Conservation (phyloP, 179 eudicot genomes). For the Camellia oleifera region DNA sequence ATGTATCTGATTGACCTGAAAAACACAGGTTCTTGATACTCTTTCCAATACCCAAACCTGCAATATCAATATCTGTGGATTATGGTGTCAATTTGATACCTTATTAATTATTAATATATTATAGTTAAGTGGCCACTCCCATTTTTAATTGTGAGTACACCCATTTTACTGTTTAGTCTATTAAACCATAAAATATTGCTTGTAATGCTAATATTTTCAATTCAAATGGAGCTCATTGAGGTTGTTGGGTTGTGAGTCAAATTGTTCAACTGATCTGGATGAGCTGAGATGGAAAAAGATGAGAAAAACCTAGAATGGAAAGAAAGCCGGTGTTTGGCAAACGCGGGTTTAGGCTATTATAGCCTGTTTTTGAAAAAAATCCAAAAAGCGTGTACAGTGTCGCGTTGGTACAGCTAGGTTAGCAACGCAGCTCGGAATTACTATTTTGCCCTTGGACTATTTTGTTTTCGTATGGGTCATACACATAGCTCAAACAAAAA, state of each 20-base stretch:
- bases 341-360: too few species aligned
- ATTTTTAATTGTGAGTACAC: neutral
- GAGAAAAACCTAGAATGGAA: neutral
- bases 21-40: too few species aligned
- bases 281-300: neutral
- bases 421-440: too few species aligned
- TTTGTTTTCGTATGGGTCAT: too few species aligned
- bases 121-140: neutral
- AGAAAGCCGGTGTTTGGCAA: neutral
- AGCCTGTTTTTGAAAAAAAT: too few species aligned
- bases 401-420: too few species aligned
- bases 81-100: neutral
- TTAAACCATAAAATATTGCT: neutral
- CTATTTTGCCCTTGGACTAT: too few species aligned
- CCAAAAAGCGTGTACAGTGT: too few species aligned
- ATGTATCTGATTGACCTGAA: too few species aligned
- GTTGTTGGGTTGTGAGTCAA: neutral
- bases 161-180: neutral
- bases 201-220: neutral
- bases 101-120: neutral
- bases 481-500: too few species aligned
- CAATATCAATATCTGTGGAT: neutral
- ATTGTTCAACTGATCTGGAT: conserved; percentile 8
- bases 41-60: too few species aligned
- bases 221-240: neutral